These are phyloP conservation scores for Geotrichum cucujoidarum DNA, from an alignment of 1,139 yeast genomes.

Conservation along the genomic window DNA sequence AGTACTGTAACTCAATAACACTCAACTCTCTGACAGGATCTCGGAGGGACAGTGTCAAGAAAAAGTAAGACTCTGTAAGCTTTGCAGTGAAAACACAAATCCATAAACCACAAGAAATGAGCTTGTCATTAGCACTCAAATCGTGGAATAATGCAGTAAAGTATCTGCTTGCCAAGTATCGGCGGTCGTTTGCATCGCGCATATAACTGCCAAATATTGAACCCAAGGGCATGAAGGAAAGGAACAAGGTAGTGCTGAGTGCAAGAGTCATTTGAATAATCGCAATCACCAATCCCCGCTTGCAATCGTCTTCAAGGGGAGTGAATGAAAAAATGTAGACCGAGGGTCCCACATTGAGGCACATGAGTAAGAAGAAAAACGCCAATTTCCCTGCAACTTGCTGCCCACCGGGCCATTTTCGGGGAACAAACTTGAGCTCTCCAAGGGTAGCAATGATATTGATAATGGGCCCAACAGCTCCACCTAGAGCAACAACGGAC, in stretches of 20 bases:
- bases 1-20: conserved; percentile 53
- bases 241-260: conserved; percentile 53
- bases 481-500: conserved; percentile 67
- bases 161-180: conserved; percentile 30
- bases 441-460: conserved; percentile 58
- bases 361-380: conserved; percentile 42
- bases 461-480: conserved; percentile 60
- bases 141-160: conserved; percentile 55
- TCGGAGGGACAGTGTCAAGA: conserved; percentile 67
- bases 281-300: conserved; percentile 48
- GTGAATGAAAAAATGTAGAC: conserved; percentile 50
- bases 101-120: conserved; percentile 65
- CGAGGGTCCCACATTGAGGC: conserved; percentile 57
- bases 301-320: conserved; percentile 48
- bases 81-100: conserved; percentile 63
- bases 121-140: conserved; percentile 46
- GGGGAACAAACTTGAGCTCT: conserved; percentile 64
- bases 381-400: conserved; percentile 44
- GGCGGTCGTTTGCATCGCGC: conserved; percentile 28
- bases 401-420: conserved; percentile 64
- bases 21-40: conserved; percentile 73
- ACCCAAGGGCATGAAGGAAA: conserved; percentile 58
- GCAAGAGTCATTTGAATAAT: conserved; percentile 59
- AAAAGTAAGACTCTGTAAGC: conserved; percentile 74
- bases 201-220: conserved; percentile 45